Evolutionary conservation across 1,284 basidiomycete species (phyloP), one percentile per base, ranked within the genome.

Genomic region (Malassezia obtusa): DNA sequence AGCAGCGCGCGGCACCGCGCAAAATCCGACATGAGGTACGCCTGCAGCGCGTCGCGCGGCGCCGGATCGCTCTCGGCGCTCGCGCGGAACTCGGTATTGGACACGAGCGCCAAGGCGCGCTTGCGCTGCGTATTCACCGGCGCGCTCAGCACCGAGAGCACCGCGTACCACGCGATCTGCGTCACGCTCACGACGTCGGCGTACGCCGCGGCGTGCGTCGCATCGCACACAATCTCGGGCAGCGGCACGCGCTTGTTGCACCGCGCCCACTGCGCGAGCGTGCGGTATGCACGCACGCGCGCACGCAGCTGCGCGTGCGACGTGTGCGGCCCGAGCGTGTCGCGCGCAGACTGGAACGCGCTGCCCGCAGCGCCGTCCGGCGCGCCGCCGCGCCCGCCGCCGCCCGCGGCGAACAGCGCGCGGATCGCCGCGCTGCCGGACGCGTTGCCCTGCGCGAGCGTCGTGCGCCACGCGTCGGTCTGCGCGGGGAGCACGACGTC

Each of bases 401-500:
- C 67, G 4, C 69, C 68, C 10, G 66, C 63, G 11, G 66, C 59
- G 50, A 71, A 72, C 15, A 72, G 67, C n/a, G 68, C 66, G 5
- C 66, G 65, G 22, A 72, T 70, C 5, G 68, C 66, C 53, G 67
- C 63, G 0, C 53, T 64, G 5, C 68, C 68, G 1, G 65, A 37
- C 4, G 50, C 43, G 11, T 51, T 41, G 10, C 57, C 50, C 9
- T 56, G 38, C 40, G 59, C 59, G 45, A 56, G 51, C 26, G 61
- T 40, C 55, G 59, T 55, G 46, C 58, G 39, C 41, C 50, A 31
- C 21, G 21, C 7, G 28, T 51, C 7, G 45, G 52, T 33, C 8
- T 17, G 11, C 14, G 44, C 39, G 21, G 79, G 49, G 83, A 82
- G 24, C 80, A 79, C 58, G 83, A 84, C 59, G 2, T 45, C 52